A percentile compares a stretch with the other conserved stretches of the same genome.
These are phyloP conservation scores for Aspergillus funiculosus DNA, from an alignment of 495 filamentous ascomycete species.

Conservation along the genomic window DNA sequence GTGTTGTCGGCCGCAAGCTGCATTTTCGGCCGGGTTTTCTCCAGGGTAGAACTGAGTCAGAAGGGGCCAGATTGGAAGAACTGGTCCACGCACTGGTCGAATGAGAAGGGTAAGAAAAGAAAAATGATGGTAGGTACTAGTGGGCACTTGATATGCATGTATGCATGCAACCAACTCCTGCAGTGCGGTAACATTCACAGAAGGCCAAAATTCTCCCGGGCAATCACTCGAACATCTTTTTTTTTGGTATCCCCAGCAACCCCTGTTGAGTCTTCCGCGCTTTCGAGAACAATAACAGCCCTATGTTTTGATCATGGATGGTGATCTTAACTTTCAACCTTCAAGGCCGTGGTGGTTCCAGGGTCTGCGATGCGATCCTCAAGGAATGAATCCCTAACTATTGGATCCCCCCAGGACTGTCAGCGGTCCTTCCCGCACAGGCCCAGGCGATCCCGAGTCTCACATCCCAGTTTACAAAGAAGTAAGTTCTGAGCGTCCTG, in stretches of 20 bases:
- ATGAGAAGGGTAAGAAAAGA: neutral
- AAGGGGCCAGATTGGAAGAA: too few relatives aligned
- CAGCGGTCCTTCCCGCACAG: constrained; percentile 12
- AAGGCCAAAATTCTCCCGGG: neutral
- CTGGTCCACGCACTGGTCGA: too few relatives aligned
- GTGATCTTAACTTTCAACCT: too few relatives aligned
- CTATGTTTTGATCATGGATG: too few relatives aligned
- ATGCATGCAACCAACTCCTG: constrained; percentile 7
- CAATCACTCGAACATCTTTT: neutral
- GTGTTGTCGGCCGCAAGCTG: too few relatives aligned
- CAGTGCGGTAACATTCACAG: constrained; percentile 6
- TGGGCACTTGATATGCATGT: neutral
- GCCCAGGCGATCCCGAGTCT: neutral
- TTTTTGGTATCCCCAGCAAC: constrained; percentile 2
- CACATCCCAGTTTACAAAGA: neutral
- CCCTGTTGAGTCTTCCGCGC: neutral
- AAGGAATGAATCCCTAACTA: too few relatives aligned
- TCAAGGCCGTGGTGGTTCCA: too few relatives aligned
- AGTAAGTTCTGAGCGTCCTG: neutral
- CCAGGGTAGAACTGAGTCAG: too few relatives aligned
- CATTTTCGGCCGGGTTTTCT: too few relatives aligned
- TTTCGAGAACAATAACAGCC: constrained; percentile 1
- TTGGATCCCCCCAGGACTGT: constrained; percentile 1
- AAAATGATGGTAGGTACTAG: neutral
- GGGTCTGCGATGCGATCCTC: constrained; percentile 5